Conservation (phyloP, 31 red algal species). For the Odonthalia washingtoniensis region DNA sequence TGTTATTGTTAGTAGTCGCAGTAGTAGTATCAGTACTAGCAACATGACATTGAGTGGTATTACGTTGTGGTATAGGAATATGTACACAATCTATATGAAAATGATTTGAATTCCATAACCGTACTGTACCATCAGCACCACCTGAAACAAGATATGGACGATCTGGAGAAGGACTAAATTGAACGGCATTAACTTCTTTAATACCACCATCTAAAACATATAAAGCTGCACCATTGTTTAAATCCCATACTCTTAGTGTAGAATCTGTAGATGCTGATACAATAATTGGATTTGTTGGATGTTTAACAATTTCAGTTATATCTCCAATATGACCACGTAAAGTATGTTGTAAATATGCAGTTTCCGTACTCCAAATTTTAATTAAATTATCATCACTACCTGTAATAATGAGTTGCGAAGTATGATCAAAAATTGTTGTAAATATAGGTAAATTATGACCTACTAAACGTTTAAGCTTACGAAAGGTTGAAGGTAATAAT, state of each 20-base stretch:
- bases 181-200: constrained; percentile 74
- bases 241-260: constrained; percentile 80
- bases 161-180: constrained; percentile 77
- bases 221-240: constrained; percentile 70
- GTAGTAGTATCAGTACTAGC: too few species aligned
- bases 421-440: constrained; percentile 67
- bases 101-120: constrained; percentile 77
- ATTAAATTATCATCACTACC: constrained; percentile 81
- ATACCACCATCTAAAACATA: constrained; percentile 64
- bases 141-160: constrained; percentile 83
- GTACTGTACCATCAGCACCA: constrained; percentile 74
- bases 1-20: too few species aligned
- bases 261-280: constrained; percentile 73
- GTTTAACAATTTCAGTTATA: constrained; percentile 68
- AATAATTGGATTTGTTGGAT: constrained; percentile 58
- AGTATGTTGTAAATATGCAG: constrained; percentile 59
- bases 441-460: constrained; percentile 77
- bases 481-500: constrained; percentile 58
- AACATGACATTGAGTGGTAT: too few species aligned
- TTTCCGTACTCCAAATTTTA: constrained; percentile 76
- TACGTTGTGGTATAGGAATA: constrained; percentile 57
- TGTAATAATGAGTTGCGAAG: constrained; percentile 53
- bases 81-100: constrained; percentile 66
- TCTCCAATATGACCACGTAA: constrained; percentile 75
- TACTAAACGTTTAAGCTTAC: constrained; percentile 66